These are phyloP conservation scores for Ganoderma sinense DNA, from an alignment of 1,284 basidiomycete species.

Conservation along the genomic window DNA sequence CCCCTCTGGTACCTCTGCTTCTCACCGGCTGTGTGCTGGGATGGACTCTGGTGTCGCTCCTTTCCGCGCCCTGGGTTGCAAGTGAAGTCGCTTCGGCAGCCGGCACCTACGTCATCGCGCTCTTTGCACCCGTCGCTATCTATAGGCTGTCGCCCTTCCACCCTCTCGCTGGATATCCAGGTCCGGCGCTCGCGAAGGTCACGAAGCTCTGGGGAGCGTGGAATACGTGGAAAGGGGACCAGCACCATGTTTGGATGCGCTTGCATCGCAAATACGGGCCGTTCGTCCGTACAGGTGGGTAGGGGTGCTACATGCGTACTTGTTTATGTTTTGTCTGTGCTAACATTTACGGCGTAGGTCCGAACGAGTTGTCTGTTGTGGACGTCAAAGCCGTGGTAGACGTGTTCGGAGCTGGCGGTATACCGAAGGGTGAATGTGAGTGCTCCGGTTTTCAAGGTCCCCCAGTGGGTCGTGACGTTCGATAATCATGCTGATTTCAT, in stretches of 20 bases:
- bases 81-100: neutral
- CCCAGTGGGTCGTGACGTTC: neutral
- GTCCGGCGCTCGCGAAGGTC: neutral
- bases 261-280: slow-evolving; percentile 1
- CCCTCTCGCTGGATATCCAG: neutral
- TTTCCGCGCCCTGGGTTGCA: neutral
- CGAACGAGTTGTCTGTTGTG: neutral
- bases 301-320: neutral
- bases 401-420: neutral
- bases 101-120: neutral
- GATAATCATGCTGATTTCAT: neutral
- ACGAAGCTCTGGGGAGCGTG: neutral
- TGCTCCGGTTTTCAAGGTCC: neutral
- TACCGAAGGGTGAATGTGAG: neutral
- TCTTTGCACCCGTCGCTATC: neutral
- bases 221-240: neutral
- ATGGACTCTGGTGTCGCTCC: neutral
- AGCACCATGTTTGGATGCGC: neutral
- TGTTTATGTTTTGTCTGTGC: neutral
- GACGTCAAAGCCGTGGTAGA: neutral
- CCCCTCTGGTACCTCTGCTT: neutral
- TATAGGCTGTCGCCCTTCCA: neutral
- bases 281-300: slow-evolving; percentile 1
- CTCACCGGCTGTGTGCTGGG: neutral
- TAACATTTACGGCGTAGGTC: neutral